Evolutionary conservation across 805 yeast genomes (phyloP), one percentile per base, ranked within the genome.

Genomic region (Schizosaccharomyces japonicus): DNA sequence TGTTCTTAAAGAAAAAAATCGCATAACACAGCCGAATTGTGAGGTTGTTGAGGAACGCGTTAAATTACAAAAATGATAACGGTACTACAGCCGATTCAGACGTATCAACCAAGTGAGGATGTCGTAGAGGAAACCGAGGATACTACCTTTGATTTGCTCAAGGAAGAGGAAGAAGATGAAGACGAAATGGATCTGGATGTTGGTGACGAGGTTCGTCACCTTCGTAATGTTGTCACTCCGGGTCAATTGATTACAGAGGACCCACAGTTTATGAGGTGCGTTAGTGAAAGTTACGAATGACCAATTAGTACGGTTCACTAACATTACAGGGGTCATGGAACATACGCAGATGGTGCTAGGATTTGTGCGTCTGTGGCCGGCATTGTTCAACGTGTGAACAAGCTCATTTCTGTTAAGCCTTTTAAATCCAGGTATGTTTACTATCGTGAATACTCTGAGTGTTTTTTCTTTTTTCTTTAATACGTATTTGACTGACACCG

Each of bases 281-380:
- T 3, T 15, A 15, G 13, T 3, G 19, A n/a, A 11, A 15, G 15
- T 2, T 36, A 3, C 23, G 13, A n/a, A 10, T 10, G 32, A 30
- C n/a, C 32, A 30, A 10, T 15, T 36, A n/a, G 19, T 15, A n/a
- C 17, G 19, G 10, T 13, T 13, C 23, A 19, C 13, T 44, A 27
- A 10, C 17, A 15, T n/a, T 11, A n/a, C 17, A 51, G 93, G 58
- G 98, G 98, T 28, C 98, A 87, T 58, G 98, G 98, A 4, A 90
- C 96, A 0, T 90, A 83, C 60, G 73, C 77, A 53, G 63, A 79
- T 34, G 75, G 74, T 30, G 66, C 70, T 54, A 83, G 95, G 0
- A 40, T 51, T 8, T 83, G 73, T 60, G 78, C 94, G 2, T 78
- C 95, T 0, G 94, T 87, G 5, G 95, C 95, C 0, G 99, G 99